Conservation (phyloP, 2,329 filamentous ascomycete species). For the Waltergamsia citrina region DNA sequence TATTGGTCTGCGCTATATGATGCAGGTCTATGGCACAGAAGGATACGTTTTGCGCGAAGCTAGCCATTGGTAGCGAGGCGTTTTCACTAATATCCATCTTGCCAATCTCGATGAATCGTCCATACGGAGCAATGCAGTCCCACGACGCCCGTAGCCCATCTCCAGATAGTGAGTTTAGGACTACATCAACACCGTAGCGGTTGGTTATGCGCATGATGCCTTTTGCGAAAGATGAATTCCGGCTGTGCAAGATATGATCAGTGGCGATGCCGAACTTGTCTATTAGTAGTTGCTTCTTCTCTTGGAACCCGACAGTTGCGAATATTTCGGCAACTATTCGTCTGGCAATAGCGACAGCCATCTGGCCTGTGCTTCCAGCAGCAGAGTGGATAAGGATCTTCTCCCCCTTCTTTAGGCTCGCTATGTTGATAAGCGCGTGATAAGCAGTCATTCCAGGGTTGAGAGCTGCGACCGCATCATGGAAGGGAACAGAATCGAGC, state of each 20-base stretch:
- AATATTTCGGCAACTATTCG: conserved; percentile 14
- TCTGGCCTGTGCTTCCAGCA: conserved; percentile 20
- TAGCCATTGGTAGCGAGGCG: conserved; percentile 6
- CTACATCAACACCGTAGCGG: conserved; percentile 20
- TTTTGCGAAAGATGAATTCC: conserved; percentile 14
- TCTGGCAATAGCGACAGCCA: conserved; percentile 17
- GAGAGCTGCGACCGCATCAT: conserved; percentile 13
- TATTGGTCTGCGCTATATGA: not conserved
- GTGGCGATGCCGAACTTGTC: conserved; percentile 14
- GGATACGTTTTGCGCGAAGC: conserved; percentile 9
- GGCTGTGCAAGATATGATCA: conserved; percentile 20
- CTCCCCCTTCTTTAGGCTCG: conserved; percentile 14
- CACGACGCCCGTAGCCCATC: conserved; percentile 19
- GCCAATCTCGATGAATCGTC: conserved; percentile 24
- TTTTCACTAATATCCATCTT: conserved; percentile 16
- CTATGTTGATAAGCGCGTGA: conserved; percentile 1
- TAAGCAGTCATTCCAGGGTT: conserved; percentile 4
- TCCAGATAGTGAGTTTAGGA: conserved; percentile 21
- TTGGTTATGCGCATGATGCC: conserved; percentile 15
- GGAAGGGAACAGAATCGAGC: conserved; percentile 5
- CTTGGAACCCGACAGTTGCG: conserved; percentile 9
- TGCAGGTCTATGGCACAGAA: conserved; percentile 8
- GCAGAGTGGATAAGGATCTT: conserved; percentile 22
- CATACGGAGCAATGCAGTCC: conserved; percentile 22
- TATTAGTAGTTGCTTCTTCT: conserved; percentile 18